phyloP scores from a whole-genome alignment of 768 basidiomycete species.

The Cubamyces sp. region DNA sequence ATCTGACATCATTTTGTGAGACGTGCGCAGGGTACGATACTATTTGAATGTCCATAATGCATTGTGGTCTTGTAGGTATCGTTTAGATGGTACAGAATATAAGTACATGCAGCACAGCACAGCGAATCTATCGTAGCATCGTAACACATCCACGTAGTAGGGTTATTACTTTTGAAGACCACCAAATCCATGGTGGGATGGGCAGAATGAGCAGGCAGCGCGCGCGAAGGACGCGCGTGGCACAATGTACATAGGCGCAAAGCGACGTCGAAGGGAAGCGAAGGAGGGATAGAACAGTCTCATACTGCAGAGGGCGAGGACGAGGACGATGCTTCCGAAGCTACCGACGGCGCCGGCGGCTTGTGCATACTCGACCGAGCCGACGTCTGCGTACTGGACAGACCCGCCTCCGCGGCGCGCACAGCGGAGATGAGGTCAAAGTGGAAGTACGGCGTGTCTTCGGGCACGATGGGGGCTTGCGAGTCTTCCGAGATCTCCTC shows the following conservation, averaged over 20 bases:
- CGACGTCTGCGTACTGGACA: conserved; percentile 2
- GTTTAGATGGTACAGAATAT: background rate
- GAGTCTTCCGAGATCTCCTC: conserved; percentile 18
- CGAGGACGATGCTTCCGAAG: conserved; percentile 1
- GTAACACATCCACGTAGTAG: background rate
- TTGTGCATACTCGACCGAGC: conserved; percentile 18
- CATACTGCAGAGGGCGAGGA: background rate
- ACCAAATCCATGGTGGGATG: background rate
- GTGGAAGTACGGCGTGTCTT: conserved; percentile 88
- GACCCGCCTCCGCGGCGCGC: conserved; percentile 57
- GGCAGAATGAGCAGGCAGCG: no score
- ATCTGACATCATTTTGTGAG: no score
- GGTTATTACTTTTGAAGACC: background rate
- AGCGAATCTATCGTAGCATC: background rate
- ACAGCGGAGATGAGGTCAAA: conserved; percentile 80
- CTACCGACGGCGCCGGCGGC: background rate
- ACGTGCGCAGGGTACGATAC: no score
- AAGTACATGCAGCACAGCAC: background rate
- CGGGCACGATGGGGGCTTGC: conserved; percentile 43
- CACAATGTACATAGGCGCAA: background rate
- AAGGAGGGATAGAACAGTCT: background rate
- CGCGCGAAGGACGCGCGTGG: no score
- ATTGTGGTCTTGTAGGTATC: background rate
- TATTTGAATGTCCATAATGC: background rate
- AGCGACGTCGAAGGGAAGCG: background rate